A percentile compares a stretch with the other conserved stretches of the same genome.
These are phyloP conservation scores for Sporisorium exsertum DNA, from an alignment of 1,284 basidiomycete species.

Conservation along the genomic window DNA sequence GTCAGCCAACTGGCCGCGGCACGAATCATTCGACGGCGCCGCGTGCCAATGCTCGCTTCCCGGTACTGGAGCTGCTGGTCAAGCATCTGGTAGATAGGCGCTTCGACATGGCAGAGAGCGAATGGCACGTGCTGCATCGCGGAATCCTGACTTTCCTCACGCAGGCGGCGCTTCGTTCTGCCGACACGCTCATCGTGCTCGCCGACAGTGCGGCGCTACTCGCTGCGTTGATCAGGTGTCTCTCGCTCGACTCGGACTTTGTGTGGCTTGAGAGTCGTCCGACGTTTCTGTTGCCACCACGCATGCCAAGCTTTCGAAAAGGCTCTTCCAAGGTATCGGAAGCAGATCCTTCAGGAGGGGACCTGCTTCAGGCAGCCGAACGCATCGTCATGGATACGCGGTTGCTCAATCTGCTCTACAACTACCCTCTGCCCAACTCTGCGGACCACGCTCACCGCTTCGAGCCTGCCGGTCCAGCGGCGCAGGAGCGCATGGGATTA, in stretches of 20 bases:
- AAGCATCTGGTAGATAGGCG: slow-evolving; percentile 61
- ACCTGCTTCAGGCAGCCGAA: slow-evolving; percentile 46
- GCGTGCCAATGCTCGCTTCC: slow-evolving; percentile 40
- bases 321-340: slow-evolving; percentile 1
- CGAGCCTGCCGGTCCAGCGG: slow-evolving; percentile 1
- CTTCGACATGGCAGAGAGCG: slow-evolving; percentile 36
- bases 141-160: slow-evolving; percentile 43
- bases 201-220: slow-evolving; percentile 56
- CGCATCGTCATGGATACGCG: slow-evolving; percentile 54
- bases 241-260: slow-evolving; percentile 51
- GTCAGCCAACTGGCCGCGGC: not conserved
- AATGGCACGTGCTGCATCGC: slow-evolving; percentile 43
- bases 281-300: slow-evolving; percentile 27
- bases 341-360: slow-evolving; percentile 23
- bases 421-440: slow-evolving; percentile 36
- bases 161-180: slow-evolving; percentile 37
- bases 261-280: slow-evolving; percentile 49
- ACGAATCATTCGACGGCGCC: slow-evolving; percentile 1
- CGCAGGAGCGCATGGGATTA: slow-evolving; percentile 25
- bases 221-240: slow-evolving; percentile 53
- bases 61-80: slow-evolving; percentile 54
- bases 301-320: slow-evolving; percentile 5
- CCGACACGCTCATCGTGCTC: slow-evolving; percentile 48
- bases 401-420: slow-evolving; percentile 58
- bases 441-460: slow-evolving; percentile 13